These are phyloP conservation scores for Auriscalpium orientale DNA, from an alignment of 768 basidiomycete genomes.

Conservation along the genomic window DNA sequence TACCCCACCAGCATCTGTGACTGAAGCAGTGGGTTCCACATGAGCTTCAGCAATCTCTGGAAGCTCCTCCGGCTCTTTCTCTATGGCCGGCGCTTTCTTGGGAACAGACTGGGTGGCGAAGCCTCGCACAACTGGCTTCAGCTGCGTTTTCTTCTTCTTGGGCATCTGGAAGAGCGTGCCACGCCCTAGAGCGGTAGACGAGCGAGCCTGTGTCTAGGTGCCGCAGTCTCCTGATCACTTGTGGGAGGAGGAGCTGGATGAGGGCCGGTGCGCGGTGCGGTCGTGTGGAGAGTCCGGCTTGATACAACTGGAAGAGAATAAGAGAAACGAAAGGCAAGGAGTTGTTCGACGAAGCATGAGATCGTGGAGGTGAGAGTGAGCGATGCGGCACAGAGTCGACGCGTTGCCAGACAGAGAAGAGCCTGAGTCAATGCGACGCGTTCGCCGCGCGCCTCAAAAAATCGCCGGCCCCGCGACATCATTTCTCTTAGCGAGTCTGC, in stretches of 20 bases:
- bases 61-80: conserved; percentile 13
- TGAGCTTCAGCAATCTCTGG: neutral
- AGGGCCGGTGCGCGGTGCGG: no score
- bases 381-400: no score
- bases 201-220: conserved; percentile 2
- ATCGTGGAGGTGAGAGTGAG: no score
- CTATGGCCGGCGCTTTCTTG: conserved; percentile 49
- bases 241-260: no score
- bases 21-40: no score
- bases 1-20: no score
- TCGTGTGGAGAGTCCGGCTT: no score
- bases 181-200: neutral
- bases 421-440: no score
- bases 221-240: conserved; percentile 8
- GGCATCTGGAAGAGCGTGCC: conserved; percentile 38
- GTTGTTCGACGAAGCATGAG: neutral
- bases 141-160: conserved; percentile 81
- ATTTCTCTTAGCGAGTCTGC: no score
- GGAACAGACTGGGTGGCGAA: conserved; percentile 80
- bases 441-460: no score
- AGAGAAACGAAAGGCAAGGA: neutral
- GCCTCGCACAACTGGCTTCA: conserved; percentile 67
- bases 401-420: no score
- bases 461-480: no score
- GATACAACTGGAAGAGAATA: neutral